These are phyloP conservation scores for Tetracladium setigerum DNA, from an alignment of 495 filamentous ascomycete genomes.

Conservation along the genomic window DNA sequence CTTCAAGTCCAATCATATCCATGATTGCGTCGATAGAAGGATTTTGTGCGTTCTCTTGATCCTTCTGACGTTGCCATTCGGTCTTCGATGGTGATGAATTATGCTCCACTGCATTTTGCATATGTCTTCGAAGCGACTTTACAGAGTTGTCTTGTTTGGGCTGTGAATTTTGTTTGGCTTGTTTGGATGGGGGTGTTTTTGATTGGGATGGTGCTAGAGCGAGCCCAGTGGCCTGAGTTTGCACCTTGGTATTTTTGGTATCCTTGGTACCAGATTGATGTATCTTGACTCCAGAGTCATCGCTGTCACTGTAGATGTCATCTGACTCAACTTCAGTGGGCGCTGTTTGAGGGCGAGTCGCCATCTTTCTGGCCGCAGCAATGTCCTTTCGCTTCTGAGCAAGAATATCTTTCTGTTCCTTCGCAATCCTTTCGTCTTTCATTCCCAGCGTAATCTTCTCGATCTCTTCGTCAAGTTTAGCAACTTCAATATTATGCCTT, in stretches of 20 bases:
- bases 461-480: slow-evolving; percentile 51
- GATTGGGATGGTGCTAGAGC: too few relatives aligned
- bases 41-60: slow-evolving; percentile 39
- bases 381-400: slow-evolving; percentile 28
- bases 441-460: slow-evolving; percentile 38
- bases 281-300: too few relatives aligned
- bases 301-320: too few relatives aligned
- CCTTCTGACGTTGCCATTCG: slow-evolving; percentile 59
- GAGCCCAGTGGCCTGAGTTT: too few relatives aligned
- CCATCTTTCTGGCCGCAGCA: slow-evolving; percentile 2
- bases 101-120: slow-evolving; percentile 1
- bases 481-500: slow-evolving; percentile 41
- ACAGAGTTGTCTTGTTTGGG: too few relatives aligned
- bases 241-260: too few relatives aligned
- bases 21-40: slow-evolving; percentile 56
- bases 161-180: too few relatives aligned
- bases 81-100: slow-evolving; percentile 27
- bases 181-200: too few relatives aligned
- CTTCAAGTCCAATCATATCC: slow-evolving; percentile 65
- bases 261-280: too few relatives aligned
- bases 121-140: slow-evolving; percentile 2
- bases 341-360: not conserved
- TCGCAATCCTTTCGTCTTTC: slow-evolving; percentile 38
- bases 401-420: slow-evolving; percentile 36
- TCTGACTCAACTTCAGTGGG: too few relatives aligned